These are phyloP conservation scores for Phytophthora boehmeriae DNA, from an alignment of 352 stramenopile species.

Conservation along the genomic window DNA sequence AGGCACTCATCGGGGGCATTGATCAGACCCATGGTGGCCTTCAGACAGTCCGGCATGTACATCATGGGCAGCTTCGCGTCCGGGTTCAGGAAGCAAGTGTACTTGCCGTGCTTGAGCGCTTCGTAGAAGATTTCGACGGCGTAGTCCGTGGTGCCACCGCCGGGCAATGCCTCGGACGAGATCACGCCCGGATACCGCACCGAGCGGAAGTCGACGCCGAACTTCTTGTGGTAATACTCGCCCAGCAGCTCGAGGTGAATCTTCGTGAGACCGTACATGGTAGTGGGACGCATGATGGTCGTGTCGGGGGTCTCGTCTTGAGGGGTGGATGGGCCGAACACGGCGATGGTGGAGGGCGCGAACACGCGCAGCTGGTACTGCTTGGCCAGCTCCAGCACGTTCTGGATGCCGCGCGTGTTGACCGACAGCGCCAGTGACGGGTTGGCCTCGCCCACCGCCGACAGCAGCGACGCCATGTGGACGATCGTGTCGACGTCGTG, in stretches of 20 bases:
- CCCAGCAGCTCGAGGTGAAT: constrained; percentile 90
- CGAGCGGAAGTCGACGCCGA: constrained; percentile 92
- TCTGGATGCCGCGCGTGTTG: constrained; percentile 90
- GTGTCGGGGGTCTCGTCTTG: constrained; percentile 86
- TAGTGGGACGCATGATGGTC: constrained; percentile 92
- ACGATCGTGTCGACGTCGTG: constrained; percentile 90
- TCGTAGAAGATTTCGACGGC: constrained; percentile 95
- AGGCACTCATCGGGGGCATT: constrained; percentile 71
- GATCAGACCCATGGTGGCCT: constrained; percentile 84
- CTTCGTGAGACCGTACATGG: constrained; percentile 94
- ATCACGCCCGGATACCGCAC: constrained; percentile 92
- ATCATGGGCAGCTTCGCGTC: constrained; percentile 92
- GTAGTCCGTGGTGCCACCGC: constrained; percentile 90
- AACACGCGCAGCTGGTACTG: constrained; percentile 91
- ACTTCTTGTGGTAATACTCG: constrained; percentile 93
- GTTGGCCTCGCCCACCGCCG: constrained; percentile 91
- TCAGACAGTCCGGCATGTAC: constrained; percentile 94
- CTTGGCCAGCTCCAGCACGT: constrained; percentile 90
- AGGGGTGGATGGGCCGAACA: constrained; percentile 89
- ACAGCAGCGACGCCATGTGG: constrained; percentile 92
- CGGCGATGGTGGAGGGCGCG: constrained; percentile 90
- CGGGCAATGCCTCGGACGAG: constrained; percentile 85
- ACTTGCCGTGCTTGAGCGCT: constrained; percentile 85
- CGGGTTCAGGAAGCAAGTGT: constrained; percentile 87
- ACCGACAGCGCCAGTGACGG: constrained; percentile 87